These are phyloP conservation scores for Ulvella scutata DNA, from an alignment of 139 green algal species.

Conservation along the genomic window DNA sequence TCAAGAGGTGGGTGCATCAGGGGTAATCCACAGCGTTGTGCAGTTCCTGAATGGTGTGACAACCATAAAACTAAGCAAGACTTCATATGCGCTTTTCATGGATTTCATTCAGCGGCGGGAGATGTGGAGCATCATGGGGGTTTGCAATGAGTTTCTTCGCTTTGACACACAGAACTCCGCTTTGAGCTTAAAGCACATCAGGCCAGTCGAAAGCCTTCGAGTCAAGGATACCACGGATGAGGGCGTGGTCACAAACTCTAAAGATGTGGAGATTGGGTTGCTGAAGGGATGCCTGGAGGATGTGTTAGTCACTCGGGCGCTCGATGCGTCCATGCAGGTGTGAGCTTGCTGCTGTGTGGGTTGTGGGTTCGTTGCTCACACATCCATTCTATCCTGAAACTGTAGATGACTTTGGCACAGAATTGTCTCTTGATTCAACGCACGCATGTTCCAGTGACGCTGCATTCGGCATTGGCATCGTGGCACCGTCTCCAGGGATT, in stretches of 20 bases:
- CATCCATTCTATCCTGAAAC: too few species aligned
- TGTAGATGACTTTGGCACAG: too few species aligned
- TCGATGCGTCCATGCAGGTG: background rate
- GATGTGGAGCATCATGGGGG: background rate
- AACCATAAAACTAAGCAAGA: background rate
- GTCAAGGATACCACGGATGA: background rate
- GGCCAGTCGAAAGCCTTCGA: background rate
- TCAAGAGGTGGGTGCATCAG: too few species aligned
- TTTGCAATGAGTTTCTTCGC: background rate
- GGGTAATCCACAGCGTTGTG: background rate
- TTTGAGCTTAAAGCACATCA: background rate
- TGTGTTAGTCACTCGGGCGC: background rate
- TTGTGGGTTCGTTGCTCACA: too few species aligned
- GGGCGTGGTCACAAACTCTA: background rate
- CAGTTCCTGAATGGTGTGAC: background rate
- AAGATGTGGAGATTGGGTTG: background rate
- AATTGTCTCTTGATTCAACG: too few species aligned
- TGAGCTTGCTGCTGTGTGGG: too few species aligned
- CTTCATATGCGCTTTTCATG: background rate
- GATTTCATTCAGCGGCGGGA: constrained; percentile 1
- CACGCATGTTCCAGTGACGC: too few species aligned
- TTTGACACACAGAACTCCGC: background rate
- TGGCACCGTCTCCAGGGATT: too few species aligned
- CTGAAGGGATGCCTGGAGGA: background rate
- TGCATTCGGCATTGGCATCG: too few species aligned